Base-by-base conservation (phyloP, 176 grass and related monocot genomes). In the Aegilops longissima region DNA sequence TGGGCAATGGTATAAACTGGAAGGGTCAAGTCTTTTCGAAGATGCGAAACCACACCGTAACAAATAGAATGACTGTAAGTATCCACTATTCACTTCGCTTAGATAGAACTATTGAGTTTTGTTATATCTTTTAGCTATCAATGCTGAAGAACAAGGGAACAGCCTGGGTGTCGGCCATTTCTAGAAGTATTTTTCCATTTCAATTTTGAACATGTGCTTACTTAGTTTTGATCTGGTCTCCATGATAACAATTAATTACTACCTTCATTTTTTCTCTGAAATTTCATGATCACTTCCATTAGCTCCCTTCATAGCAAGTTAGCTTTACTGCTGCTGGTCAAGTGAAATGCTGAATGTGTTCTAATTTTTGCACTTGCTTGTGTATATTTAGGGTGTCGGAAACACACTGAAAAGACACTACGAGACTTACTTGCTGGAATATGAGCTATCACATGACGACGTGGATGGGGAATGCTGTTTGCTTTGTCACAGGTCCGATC, bases 391-490 rank as follows among this genome's bases (percentile, higher is more conserved):
- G 97, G 97, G 97, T 66, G 97, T 96, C 27, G 94, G 97, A 23
- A 99, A 99, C 86, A 99, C 97, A 54, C 64, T 96, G 54, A 99
- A 99, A 88, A 89, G 97, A 61, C 97, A 99, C 75, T 99, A 99
- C 24, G 94, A 99, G 80, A 99, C 97, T 1, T 99, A 99, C 63
- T 91, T 99, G 47, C 77, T 99, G 89, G 97, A 99, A 67, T 99
- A 99, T 88, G 97, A 99, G 89, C 74, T 99, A 39, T 90, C 97
- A 0, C 97, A 99, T 73, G 97, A 99, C 54, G 97, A 99, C 70
- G 94, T 99, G 61, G 97, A 99, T 39, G 97, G 97, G n/a, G 97
- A 99, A 62, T 99, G 97, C 54, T 99, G 97, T 86, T 86, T 99
- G 31, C 89, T 99, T 87, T 99, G 97, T 84, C 92, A 99, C 90